These are phyloP conservation scores for Staphylotrichum longicolle DNA, from an alignment of 495 filamentous ascomycete genomes.

Conservation along the genomic window DNA sequence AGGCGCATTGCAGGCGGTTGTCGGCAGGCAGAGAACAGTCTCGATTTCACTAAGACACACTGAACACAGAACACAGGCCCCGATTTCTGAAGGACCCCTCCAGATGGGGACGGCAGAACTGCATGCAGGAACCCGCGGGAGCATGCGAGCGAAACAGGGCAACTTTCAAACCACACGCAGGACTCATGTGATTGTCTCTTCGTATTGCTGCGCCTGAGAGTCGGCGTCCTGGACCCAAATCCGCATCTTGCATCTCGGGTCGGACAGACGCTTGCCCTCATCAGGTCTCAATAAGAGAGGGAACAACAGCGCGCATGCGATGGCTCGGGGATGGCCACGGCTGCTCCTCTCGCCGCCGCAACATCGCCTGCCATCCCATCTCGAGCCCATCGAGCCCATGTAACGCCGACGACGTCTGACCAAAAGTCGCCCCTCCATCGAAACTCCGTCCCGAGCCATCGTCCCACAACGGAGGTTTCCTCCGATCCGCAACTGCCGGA, in stretches of 20 bases:
- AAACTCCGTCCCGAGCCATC: not conserved
- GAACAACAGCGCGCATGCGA: no score
- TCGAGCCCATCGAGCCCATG: not conserved
- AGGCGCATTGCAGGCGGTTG: not conserved
- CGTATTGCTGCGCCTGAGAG: no score
- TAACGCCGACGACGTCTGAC: not conserved
- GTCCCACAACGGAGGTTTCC: not conserved
- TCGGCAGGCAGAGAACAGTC: not conserved
- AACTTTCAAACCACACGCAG: no score
- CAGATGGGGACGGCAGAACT: not conserved
- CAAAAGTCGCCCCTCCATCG: not conserved
- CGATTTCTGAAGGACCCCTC: no score
- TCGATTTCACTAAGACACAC: not conserved
- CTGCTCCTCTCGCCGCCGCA: no score
- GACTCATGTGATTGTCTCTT: no score
- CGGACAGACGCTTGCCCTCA: not conserved
- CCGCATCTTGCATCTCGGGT: slow-evolving; percentile 4
- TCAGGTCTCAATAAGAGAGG: no score
- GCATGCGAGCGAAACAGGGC: no score
- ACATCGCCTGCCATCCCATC: no score
- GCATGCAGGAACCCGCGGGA: slow-evolving; percentile 7
- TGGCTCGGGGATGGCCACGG: no score
- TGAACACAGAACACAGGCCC: no score
- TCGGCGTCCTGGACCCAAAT: not conserved
- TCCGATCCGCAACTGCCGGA: slow-evolving; percentile 11